Evolutionary conservation across 768 basidiomycete genomes (phyloP), one percentile per base, ranked within the genome.

Genomic region (Kwoniella dendrophila): DNA sequence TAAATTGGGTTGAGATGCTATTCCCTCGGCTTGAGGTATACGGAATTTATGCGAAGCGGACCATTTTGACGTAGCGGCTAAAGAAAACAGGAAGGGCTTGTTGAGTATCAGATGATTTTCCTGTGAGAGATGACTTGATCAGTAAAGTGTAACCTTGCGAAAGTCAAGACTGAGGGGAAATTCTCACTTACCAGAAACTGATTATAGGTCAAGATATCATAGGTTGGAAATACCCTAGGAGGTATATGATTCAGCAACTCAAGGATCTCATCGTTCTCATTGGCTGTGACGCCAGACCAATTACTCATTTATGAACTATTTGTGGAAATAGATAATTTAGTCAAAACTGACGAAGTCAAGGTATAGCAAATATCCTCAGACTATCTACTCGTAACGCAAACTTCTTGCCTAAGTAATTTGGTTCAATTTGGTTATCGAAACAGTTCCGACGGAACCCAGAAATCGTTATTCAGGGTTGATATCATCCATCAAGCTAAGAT

Each of bases 81-180:
- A n/a, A 0, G 71, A 67, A 12, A 75, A 51, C 34, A 75, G 5
- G 47, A 69, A 72, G 2, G 74, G 70, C 11, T 51, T 55, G 48
- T 75, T 75, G 4, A 63, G 69, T 14, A 73, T 56, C 2, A 73
- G 58, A 41, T 76, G 75, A 18, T 70, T 44, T 11, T 62, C 45
- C 74, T 76, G 38, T n/a, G 29, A 12, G 5, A 29, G 4, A 48
- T 2, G 18, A n/a, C n/a, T 7, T 1, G 43, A 51, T 43, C 44
- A 32, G 50, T 12, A 4, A 16, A 14, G 14, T 34, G 41, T 29
- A 16, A 56, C 12, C 38, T 12, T 20, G 22, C 6, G 29, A 20
- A 44, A 49, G 22, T 5, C 30, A 5, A 6, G 7, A 20, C 41
- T 43, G 18, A 43, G 41, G 12, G 7, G 2, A 8, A 20, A 18